These are phyloP conservation scores for Hypomyces perniciosus DNA, from an alignment of 2,329 filamentous ascomycete genomes.

Conservation along the genomic window DNA sequence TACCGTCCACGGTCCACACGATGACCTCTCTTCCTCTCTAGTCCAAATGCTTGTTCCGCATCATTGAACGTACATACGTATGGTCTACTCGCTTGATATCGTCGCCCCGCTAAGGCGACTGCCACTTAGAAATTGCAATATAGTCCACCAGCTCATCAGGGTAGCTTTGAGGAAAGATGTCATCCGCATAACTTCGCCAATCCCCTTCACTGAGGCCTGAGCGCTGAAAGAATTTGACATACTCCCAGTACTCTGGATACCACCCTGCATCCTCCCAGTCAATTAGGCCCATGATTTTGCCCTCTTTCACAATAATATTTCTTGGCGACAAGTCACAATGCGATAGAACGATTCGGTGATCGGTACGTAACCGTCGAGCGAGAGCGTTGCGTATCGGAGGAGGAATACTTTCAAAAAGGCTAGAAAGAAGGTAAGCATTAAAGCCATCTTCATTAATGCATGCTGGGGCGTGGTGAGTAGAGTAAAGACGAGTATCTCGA, in stretches of 20 bases:
- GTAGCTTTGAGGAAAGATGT: constrained; percentile 22
- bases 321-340: constrained; percentile 43
- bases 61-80: too few species aligned
- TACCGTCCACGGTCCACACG: too few species aligned
- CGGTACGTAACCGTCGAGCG: constrained; percentile 16
- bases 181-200: constrained; percentile 19
- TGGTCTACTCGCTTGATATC: too few species aligned
- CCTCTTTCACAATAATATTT: constrained; percentile 38
- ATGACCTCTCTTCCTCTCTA: too few species aligned
- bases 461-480: constrained; percentile 17
- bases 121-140: constrained; percentile 19
- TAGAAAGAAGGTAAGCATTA: constrained; percentile 20
- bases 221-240: constrained; percentile 27
- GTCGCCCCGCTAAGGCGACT: not conserved
- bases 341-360: constrained; percentile 37
- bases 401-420: constrained; percentile 15
- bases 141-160: constrained; percentile 22
- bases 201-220: constrained; percentile 9
- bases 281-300: constrained; percentile 35
- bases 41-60: too few species aligned
- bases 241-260: constrained; percentile 40
- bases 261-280: constrained; percentile 44
- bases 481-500: constrained; percentile 19
- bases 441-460: constrained; percentile 21
- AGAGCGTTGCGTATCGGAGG: constrained; percentile 18